phyloP scores from a whole-genome alignment of 1,139 yeast species.

The Magnusiomyces clavatus region DNA sequence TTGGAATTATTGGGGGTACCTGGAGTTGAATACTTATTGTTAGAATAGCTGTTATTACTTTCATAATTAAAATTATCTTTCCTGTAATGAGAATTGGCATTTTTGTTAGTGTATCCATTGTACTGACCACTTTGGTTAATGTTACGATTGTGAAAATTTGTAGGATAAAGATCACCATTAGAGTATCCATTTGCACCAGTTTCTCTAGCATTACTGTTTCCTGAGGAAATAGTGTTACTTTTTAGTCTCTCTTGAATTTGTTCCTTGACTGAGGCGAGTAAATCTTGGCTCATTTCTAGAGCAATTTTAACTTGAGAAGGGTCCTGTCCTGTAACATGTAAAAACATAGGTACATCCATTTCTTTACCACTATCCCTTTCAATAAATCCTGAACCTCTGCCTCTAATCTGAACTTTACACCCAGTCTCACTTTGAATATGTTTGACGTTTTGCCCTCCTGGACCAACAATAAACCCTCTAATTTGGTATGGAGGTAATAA shows the following conservation, averaged over 20 bases:
- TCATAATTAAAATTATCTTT: neutral
- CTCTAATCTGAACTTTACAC: slow-evolving; percentile 32
- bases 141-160: neutral
- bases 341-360: slow-evolving; percentile 30
- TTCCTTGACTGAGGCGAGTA: slow-evolving; percentile 28
- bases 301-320: slow-evolving; percentile 27
- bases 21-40: neutral
- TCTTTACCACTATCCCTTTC: slow-evolving; percentile 30
- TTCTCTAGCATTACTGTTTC: neutral
- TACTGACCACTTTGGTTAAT: slow-evolving; percentile 1
- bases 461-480: slow-evolving; percentile 32
- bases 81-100: slow-evolving; percentile 4
- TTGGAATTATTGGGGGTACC: neutral
- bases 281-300: slow-evolving; percentile 28
- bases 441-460: slow-evolving; percentile 33
- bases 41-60: neutral
- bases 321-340: slow-evolving; percentile 27
- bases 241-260: slow-evolving; percentile 18
- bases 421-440: slow-evolving; percentile 33
- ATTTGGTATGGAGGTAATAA: slow-evolving; percentile 22
- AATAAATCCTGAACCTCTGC: slow-evolving; percentile 33
- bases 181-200: neutral
- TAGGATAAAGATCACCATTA: neutral
- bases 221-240: neutral
- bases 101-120: slow-evolving; percentile 2